Evolutionary conservation across 306 rosid species (phyloP).

Genomic region (Chamaecrista fasciculata): DNA sequence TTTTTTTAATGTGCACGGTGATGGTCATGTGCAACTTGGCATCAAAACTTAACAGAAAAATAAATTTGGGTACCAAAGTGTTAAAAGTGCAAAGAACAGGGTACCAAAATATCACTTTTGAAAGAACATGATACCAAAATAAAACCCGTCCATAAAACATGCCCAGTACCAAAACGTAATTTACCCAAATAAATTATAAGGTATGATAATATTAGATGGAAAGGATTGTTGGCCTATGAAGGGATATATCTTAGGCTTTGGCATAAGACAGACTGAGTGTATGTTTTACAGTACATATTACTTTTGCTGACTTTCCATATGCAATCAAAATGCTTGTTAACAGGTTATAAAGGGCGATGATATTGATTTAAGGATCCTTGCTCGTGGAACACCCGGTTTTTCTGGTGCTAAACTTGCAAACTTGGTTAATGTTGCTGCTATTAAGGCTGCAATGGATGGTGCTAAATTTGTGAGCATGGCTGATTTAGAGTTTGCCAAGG

Average conservation of each 20-base stretch:
- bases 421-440: conserved; percentile 80
- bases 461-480: conserved; percentile 79
- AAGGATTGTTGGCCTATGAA: neutral
- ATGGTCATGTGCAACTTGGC: no score
- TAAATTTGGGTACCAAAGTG: no score
- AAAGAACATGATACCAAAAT: no score
- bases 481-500: conserved; percentile 85
- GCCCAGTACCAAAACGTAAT: no score
- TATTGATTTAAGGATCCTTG: conserved; percentile 75
- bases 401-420: conserved; percentile 95
- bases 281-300: neutral
- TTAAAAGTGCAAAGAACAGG: no score
- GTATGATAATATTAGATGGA: neutral
- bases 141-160: no score
- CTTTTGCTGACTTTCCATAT: conserved; percentile 1
- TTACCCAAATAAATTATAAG: no score
- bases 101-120: no score
- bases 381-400: conserved; percentile 86
- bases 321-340: neutral
- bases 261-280: neutral
- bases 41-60: no score
- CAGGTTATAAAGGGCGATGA: conserved; percentile 80
- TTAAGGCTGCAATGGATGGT: conserved; percentile 90
- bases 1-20: no score
- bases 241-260: neutral